Conservation (phyloP, 768 basidiomycete species). For the Tubosaeta sp. region DNA sequence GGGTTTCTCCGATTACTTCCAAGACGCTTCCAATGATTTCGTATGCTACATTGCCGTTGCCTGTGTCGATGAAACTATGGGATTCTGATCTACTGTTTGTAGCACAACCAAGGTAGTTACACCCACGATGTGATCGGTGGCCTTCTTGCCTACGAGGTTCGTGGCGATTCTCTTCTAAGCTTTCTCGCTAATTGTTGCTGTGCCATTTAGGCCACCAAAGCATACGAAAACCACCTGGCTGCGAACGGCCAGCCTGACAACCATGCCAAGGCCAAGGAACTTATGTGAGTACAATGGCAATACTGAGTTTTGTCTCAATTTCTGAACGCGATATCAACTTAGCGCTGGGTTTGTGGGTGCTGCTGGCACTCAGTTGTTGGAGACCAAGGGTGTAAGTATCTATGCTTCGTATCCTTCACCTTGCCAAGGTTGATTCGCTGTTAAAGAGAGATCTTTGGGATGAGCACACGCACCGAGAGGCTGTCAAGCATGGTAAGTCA, state of each 20-base stretch:
- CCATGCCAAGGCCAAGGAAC: conserved; percentile 22
- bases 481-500: neutral
- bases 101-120: conserved; percentile 12
- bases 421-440: neutral
- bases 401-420: neutral
- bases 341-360: conserved; percentile 8
- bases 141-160: conserved; percentile 16
- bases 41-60: conserved; percentile 2
- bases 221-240: conserved; percentile 14
- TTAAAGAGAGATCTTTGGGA: neutral
- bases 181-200: neutral
- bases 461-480: neutral
- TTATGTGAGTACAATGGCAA: conserved; percentile 11
- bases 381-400: conserved; percentile 15
- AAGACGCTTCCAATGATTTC: neutral
- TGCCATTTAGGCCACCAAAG: conserved; percentile 12
- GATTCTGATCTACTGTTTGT: neutral
- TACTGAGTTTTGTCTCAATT: neutral
- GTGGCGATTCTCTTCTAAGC: neutral
- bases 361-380: conserved; percentile 2
- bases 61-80: neutral
- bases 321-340: neutral
- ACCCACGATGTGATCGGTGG: conserved; percentile 22
- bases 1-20: conserved; percentile 5
- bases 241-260: conserved; percentile 14